Evolutionary conservation across 495 filamentous ascomycete genomes (phyloP).

Genomic region (Aspergillus indologenus): DNA sequence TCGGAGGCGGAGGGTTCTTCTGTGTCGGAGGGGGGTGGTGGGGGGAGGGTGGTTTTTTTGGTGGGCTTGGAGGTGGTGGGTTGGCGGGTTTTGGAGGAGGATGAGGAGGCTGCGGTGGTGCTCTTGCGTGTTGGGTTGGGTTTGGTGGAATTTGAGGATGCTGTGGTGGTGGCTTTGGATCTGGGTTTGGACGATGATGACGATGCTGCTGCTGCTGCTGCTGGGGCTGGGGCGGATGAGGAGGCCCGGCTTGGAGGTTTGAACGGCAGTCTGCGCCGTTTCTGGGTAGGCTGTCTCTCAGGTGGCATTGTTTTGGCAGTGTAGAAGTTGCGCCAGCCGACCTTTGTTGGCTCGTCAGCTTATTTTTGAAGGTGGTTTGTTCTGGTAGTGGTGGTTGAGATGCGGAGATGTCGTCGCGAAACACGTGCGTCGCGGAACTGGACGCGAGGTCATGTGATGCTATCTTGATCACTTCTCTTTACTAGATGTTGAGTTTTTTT

Average conservation of each 20-base stretch:
- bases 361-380: background rate
- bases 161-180: conserved; percentile 8
- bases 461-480: background rate
- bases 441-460: conserved; percentile 40
- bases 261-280: conserved; percentile 47
- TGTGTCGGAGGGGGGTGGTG: conserved; percentile 13
- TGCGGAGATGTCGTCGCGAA: background rate
- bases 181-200: conserved; percentile 18
- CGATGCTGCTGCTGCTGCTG: conserved; percentile 22
- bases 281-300: conserved; percentile 35
- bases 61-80: conserved; percentile 10
- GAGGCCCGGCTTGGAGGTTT: conserved; percentile 48
- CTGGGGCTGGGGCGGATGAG: conserved; percentile 16
- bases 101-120: background rate
- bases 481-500: too few species aligned
- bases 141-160: conserved; percentile 17
- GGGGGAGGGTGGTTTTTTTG: conserved; percentile 11
- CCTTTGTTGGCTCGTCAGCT: too few species aligned
- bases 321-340: too few species aligned
- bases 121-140: conserved; percentile 12
- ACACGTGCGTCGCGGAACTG: conserved; percentile 10
- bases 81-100: conserved; percentile 15
- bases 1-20: background rate
- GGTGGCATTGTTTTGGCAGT: conserved; percentile 35
- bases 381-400: background rate